Base-by-base conservation (phyloP, 306 rosid species). In the Astragalus membranaceus region DNA sequence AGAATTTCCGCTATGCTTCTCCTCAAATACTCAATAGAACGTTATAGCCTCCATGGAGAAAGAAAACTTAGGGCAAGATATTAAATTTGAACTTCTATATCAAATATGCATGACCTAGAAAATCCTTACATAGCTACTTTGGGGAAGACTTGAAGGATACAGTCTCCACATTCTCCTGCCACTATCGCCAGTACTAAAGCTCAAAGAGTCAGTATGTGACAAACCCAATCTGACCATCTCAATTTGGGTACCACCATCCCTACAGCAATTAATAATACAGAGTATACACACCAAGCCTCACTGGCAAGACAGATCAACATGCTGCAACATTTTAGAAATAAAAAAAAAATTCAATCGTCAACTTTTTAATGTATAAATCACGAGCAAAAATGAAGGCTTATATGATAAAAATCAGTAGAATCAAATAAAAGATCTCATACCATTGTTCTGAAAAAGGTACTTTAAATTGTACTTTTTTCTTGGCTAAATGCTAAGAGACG, bases 401-500 rank as follows among this genome's bases (percentile, higher is more conserved):
- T 42, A 63, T 12, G 73, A 76, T 37, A n/a, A 29, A 71, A 56
- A 73, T 64, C 6, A 2, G 51, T 11, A 54, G 1, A 37, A 30
- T 23, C 71, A 30, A 67, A 59, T 11, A 51, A 49, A 52, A 4
- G 13, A 35, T 49, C 35, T 14, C 81, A 11, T 73, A 77, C 84
- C 88, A 49, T 49, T 49, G 58, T 71, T 78, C 53, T 8, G 76
- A 79, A 46, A 73, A 67, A 77, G 81, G 77, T 50, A 78, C 77
- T 60, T 56, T 36, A n/a, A 29, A 64, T 69, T 17, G 61, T 51
- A 78, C 59, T 74, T 87, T 86, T 81, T 69, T 85, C 87, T 78
- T 83, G 66, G 79, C 91, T 85, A 76, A 91, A 86, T 32, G 66
- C 72, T 65, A 10, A 80, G 53, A 95, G 86, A 42, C 73, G 87